Base-by-base conservation (phyloP, 164 flowering plant species). In the Echeveria elegans region DNA sequence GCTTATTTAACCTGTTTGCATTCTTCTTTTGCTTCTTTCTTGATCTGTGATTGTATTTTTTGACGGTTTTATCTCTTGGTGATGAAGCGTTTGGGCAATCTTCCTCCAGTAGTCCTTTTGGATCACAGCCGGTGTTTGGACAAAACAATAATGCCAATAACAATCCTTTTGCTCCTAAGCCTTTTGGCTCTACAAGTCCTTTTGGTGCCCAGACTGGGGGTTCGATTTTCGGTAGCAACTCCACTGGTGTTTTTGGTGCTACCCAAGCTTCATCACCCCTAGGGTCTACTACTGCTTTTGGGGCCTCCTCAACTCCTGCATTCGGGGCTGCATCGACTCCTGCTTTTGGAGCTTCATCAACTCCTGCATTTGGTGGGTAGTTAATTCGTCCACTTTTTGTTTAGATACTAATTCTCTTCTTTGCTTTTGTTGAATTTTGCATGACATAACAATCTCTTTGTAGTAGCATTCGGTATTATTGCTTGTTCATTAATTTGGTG, bases 181-280 rank as follows among this genome's bases (percentile, higher is more conserved):
- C 64, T 14, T 34, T 34, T 63, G 66, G 32, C 18, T 56, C 34
- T 15, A 4, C 47, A 2, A 32, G 29, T 63, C 66, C 66, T 7
- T 63, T 63, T 63, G 66, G 66, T 24, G 43, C 26, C 1, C 66
- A 63, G 66, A 32, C 66, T 34, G 66, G 66, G 45, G 66, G 47
- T 10, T 63, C 66, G 10, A 63, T 63, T 36, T 63, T 63, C n/a
- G 66, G 66, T 26, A 40, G 66, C 26, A 63, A 32, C 18, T 36
- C 66, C 5, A 63, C 66, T 63, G 66, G 66, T 34, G 66, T 63
- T 21, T 63, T 63, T 63, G 66, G 66, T 63, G 30, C 66, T 10
- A 8, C 66, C 8, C 37, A 34, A 34, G 37, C 37, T 34, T 34
- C 37, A 34, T 34, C 37, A 3, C 37, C 37, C 7, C 7, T 34